A percentile compares a stretch with the other conserved stretches of the same genome.
phyloP scores from a whole-genome alignment of 805 yeast species.

The Candida pini region DNA sequence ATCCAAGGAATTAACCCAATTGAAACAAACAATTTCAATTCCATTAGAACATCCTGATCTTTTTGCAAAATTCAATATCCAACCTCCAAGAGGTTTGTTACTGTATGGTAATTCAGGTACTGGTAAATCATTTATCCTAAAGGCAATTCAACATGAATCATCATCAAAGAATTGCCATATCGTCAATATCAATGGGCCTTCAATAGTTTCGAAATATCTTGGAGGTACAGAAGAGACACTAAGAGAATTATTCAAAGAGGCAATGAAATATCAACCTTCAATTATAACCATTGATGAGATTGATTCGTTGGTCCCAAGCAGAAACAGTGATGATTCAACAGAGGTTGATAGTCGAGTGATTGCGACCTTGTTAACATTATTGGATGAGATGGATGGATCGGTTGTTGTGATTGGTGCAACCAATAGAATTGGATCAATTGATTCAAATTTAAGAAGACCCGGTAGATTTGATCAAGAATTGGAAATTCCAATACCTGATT shows the following conservation, averaged over 20 bases:
- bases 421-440: conserved; percentile 85
- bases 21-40: conserved; percentile 66
- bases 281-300: conserved; percentile 89
- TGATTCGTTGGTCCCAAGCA: conserved; percentile 83
- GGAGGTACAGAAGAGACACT: conserved; percentile 91
- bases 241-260: conserved; percentile 81
- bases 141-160: conserved; percentile 72
- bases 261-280: conserved; percentile 78
- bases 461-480: conserved; percentile 93
- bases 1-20: conserved; percentile 48
- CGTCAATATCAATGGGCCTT: conserved; percentile 81
- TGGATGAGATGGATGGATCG: conserved; percentile 70
- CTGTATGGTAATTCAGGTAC: conserved; percentile 98
- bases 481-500: conserved; percentile 91
- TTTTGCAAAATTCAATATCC: conserved; percentile 78
- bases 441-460: conserved; percentile 85
- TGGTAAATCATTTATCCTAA: conserved; percentile 85
- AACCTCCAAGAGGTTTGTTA: conserved; percentile 89
- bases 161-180: conserved; percentile 78
- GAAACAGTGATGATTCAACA: conserved; percentile 80
- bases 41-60: conserved; percentile 76
- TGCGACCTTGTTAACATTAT: conserved; percentile 75
- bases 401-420: conserved; percentile 85
- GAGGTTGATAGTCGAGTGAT: conserved; percentile 90
- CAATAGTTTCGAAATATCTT: conserved; percentile 84